A percentile compares a stretch with the other conserved stretches of the same genome.
Conservation (phyloP, 2,329 filamentous ascomycete species). For the Myriosclerotinia duriaeana region DNA sequence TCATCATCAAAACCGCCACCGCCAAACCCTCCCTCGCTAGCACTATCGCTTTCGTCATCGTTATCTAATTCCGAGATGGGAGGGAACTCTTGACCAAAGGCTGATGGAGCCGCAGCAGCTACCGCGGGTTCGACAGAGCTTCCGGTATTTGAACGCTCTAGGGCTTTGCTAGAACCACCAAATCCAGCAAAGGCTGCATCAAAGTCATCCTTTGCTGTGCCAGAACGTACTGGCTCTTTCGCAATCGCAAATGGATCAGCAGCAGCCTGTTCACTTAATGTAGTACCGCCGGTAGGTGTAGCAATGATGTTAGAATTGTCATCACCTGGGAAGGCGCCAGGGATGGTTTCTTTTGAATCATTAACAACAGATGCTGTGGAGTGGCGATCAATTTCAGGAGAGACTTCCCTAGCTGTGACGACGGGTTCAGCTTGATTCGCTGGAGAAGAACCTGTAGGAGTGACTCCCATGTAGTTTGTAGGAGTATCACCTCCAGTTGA, state of each 20-base stretch:
- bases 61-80: slow-evolving; percentile 84
- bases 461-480: slow-evolving; percentile 41
- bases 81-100: slow-evolving; percentile 79
- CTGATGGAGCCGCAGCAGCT: slow-evolving; percentile 48
- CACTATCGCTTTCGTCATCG: slow-evolving; percentile 81
- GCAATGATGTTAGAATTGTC: slow-evolving; percentile 47
- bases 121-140: slow-evolving; percentile 41
- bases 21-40: slow-evolving; percentile 63
- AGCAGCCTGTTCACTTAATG: slow-evolving; percentile 48
- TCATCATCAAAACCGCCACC: slow-evolving; percentile 80
- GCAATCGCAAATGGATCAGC: slow-evolving; percentile 55
- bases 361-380: slow-evolving; percentile 36
- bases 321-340: slow-evolving; percentile 55
- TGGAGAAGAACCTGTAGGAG: slow-evolving; percentile 38
- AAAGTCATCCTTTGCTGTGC: slow-evolving; percentile 70
- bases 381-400: slow-evolving; percentile 38
- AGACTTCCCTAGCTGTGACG: slow-evolving; percentile 31
- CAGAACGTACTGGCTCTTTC: slow-evolving; percentile 50
- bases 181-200: slow-evolving; percentile 83
- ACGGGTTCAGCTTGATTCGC: slow-evolving; percentile 33
- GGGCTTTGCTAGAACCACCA: slow-evolving; percentile 49
- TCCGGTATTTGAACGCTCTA: slow-evolving; percentile 49
- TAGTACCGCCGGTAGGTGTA: slow-evolving; percentile 49
- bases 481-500: slow-evolving; percentile 43
- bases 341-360: slow-evolving; percentile 44